Evolutionary conservation across 352 stramenopile species (phyloP).

Genomic region (Peronospora farinosa): DNA sequence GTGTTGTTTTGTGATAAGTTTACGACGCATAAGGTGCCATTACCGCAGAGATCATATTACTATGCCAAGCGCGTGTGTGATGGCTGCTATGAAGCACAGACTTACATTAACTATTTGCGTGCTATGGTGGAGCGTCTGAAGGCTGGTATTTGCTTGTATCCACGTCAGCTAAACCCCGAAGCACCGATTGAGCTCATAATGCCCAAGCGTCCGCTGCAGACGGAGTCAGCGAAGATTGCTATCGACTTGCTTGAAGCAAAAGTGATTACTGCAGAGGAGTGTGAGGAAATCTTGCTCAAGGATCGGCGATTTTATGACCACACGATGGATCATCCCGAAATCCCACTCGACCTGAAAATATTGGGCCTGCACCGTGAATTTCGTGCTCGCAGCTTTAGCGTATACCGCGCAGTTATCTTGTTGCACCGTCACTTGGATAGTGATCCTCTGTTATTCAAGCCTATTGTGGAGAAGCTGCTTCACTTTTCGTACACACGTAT

Average conservation of each 20-base stretch:
- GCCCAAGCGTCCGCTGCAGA: constrained; percentile 77
- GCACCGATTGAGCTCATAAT: constrained; percentile 85
- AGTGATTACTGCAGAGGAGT: constrained; percentile 82
- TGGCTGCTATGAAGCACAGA: constrained; percentile 76
- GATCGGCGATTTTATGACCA: constrained; percentile 82
- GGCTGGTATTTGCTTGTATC: constrained; percentile 81
- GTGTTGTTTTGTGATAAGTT: constrained; percentile 75
- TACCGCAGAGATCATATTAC: constrained; percentile 75
- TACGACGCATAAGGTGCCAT: constrained; percentile 68
- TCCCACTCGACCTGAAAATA: constrained; percentile 81
- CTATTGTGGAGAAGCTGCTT: constrained; percentile 76
- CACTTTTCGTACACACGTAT: constrained; percentile 86
- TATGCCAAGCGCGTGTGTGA: constrained; percentile 85
- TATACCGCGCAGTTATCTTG: constrained; percentile 81
- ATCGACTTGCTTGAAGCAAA: constrained; percentile 80
- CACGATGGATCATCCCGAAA: constrained; percentile 78
- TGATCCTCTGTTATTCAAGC: constrained; percentile 82
- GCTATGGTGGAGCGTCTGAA: constrained; percentile 82
- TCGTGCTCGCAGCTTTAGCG: constrained; percentile 65
- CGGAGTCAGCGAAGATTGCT: constrained; percentile 77
- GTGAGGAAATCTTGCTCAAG: constrained; percentile 77
- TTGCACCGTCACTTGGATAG: constrained; percentile 81
- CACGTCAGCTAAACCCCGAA: constrained; percentile 73
- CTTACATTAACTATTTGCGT: constrained; percentile 81
- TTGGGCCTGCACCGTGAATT: constrained; percentile 84